A percentile compares a stretch with the other conserved stretches of the same genome.
phyloP scores from a whole-genome alignment of 768 basidiomycete species.

The Mycena floridula region DNA sequence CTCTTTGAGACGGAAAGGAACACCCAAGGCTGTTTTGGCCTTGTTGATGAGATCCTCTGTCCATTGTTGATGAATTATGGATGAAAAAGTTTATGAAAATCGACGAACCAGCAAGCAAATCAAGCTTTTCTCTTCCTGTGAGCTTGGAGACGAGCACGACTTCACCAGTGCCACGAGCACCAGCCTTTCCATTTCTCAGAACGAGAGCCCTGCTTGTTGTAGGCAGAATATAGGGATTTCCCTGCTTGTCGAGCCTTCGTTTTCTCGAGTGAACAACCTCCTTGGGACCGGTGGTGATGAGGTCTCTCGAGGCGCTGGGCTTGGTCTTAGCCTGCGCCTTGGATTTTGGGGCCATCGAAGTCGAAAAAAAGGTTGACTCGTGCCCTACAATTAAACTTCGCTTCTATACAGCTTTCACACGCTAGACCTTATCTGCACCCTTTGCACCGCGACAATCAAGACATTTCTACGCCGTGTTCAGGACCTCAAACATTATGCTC shows the following conservation, averaged over 20 bases:
- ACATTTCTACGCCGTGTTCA: no score
- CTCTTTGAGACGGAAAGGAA: conserved; percentile 58
- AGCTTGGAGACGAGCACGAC: conserved; percentile 51
- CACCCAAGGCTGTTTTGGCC: conserved; percentile 51
- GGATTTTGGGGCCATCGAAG: no score
- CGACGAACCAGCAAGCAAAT: conserved; percentile 63
- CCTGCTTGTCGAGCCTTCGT: conserved; percentile 40
- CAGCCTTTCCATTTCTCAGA: conserved; percentile 71
- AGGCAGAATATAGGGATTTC: conserved; percentile 20
- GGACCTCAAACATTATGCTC: no score
- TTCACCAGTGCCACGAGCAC: conserved; percentile 67
- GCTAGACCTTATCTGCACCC: no score
- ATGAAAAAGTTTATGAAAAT: conserved; percentile 2
- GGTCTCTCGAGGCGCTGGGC: conserved; percentile 25
- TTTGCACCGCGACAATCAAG: no score
- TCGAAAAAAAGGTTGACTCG: no score
- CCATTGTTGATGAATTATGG: conserved; percentile 5
- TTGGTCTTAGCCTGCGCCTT: conserved; percentile 1
- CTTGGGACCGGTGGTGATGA: conserved; percentile 51
- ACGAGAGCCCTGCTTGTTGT: conserved; percentile 70
- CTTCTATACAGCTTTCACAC: no score
- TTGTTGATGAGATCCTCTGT: conserved; percentile 63
- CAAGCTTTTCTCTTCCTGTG: conserved; percentile 74
- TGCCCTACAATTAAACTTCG: no score
- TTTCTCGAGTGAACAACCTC: conserved; percentile 36